Evolutionary conservation across 75 land plant genomes (phyloP), one percentile per base, ranked within the genome.

Genomic region (Picea glauca): DNA sequence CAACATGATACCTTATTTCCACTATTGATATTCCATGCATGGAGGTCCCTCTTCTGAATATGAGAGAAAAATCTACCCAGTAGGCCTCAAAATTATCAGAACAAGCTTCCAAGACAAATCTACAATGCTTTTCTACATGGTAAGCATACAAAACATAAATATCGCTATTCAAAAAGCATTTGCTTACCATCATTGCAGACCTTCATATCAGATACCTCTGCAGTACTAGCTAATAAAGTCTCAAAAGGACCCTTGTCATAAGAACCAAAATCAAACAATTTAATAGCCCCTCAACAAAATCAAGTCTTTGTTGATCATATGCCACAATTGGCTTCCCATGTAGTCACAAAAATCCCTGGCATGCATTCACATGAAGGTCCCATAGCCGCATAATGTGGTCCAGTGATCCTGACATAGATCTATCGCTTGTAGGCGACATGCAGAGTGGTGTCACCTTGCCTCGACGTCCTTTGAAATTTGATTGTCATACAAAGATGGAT

Each of bases 171-270:
- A 93, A 96, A 84, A 13, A 96, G 92, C 92, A 96, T 91, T 50
- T 91, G 91, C 86, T 91, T 96, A n/a, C 99, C 98, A 84, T 96
- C 99, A 72, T 94, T 92, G 85, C 98, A 94, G 80, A 96, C 94
- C 78, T 94, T 96, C 77, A 96, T 96, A 74, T 93, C 99, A 68
- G 89, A 92, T 7, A 96, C 98, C 79, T 94, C 98, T 38, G 97
- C 95, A 56, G 91, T 89, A 75, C 98, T 95, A 58, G 94, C 98
- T 21, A 94, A 75, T 60, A 96, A 96, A 17, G 99, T 96, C 79
- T 94, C 98, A 87, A 96, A 94, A 62, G 99, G 99, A 35, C 99
- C 99, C 99, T 96, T 96, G 75, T 96, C 99, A 84, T 88, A 94
- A 58, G 94, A 93, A 43, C 99, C 91, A 13, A 92, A 93, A 87